These are phyloP conservation scores for Mollisia scopiformis DNA, from an alignment of 2,329 filamentous ascomycete genomes.

Conservation along the genomic window DNA sequence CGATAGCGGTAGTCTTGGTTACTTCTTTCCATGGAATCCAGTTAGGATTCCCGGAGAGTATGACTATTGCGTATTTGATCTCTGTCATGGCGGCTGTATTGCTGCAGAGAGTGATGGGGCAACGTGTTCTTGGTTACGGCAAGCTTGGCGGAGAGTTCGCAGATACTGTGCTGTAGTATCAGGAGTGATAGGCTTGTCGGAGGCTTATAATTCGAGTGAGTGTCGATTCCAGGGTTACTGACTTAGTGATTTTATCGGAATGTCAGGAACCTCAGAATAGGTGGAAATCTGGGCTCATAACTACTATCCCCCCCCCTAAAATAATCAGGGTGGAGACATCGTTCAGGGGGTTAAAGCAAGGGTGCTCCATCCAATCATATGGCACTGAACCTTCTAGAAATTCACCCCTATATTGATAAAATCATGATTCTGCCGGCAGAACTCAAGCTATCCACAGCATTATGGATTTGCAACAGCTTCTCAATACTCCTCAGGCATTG, in stretches of 20 bases:
- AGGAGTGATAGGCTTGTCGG: too few relatives aligned
- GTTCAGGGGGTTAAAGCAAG: not conserved
- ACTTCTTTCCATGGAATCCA: not conserved
- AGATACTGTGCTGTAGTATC: too few relatives aligned
- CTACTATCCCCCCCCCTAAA: not conserved
- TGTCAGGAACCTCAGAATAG: too few relatives aligned
- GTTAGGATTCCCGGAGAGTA: not conserved
- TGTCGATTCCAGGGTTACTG: too few relatives aligned
- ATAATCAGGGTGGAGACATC: not conserved
- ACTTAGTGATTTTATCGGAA: too few relatives aligned
- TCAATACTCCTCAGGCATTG: not conserved
- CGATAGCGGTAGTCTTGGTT: not conserved
- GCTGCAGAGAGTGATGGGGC: too few relatives aligned
- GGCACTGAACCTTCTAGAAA: not conserved
- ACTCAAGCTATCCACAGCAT: not conserved
- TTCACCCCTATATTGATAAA: not conserved
- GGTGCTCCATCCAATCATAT: not conserved
- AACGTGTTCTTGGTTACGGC: too few relatives aligned
- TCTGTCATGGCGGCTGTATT: not conserved
- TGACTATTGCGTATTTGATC: not conserved
- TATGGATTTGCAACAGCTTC: not conserved
- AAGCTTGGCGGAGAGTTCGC: too few relatives aligned
- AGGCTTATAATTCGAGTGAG: too few relatives aligned
- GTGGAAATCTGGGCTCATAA: too few relatives aligned
- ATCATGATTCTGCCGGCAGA: not conserved